A percentile compares a stretch with the other conserved stretches of the same genome.
phyloP scores from a whole-genome alignment of 2,329 filamentous ascomycete genomes.

The Claviceps maximensis region DNA sequence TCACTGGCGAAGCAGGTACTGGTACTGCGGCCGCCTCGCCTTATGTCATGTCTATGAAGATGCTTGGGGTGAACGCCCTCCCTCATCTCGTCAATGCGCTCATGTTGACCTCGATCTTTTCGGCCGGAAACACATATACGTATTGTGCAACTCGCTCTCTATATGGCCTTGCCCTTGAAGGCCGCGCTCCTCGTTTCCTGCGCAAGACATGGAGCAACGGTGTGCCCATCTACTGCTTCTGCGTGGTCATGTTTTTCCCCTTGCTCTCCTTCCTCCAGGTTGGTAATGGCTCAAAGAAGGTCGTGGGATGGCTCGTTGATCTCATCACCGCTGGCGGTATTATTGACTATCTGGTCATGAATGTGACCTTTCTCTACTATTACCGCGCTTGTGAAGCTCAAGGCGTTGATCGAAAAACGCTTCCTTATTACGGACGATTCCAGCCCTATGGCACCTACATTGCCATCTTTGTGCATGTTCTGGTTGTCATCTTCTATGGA shows the following conservation, averaged over 20 bases:
- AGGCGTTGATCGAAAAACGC: constrained; percentile 33
- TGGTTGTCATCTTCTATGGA: constrained; percentile 38
- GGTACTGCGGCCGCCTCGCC: constrained; percentile 43
- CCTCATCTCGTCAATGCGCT: constrained; percentile 45
- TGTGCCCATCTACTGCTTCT: constrained; percentile 46
- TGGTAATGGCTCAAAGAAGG: constrained; percentile 32
- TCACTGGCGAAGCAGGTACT: constrained; percentile 24
- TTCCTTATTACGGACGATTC: constrained; percentile 45
- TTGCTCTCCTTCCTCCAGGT: constrained; percentile 40
- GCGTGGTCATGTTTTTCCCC: constrained; percentile 38
- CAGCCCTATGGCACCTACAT: constrained; percentile 45
- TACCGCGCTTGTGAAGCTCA: constrained; percentile 41
- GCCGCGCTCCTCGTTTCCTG: constrained; percentile 37
- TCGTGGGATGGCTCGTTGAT: constrained; percentile 40
- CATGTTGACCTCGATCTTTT: constrained; percentile 30
- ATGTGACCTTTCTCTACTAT: constrained; percentile 31
- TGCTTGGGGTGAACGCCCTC: constrained; percentile 37
- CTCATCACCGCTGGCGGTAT: constrained; percentile 44
- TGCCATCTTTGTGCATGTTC: constrained; percentile 26
- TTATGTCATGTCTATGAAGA: constrained; percentile 49
- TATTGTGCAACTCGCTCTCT: constrained; percentile 38
- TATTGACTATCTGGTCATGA: constrained; percentile 48
- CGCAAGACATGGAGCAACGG: constrained; percentile 46
- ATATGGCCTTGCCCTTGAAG: constrained; percentile 36
- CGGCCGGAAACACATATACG: constrained; percentile 37